Conservation (phyloP, 805 yeast genomes). For the Suhomyces faveliae region DNA sequence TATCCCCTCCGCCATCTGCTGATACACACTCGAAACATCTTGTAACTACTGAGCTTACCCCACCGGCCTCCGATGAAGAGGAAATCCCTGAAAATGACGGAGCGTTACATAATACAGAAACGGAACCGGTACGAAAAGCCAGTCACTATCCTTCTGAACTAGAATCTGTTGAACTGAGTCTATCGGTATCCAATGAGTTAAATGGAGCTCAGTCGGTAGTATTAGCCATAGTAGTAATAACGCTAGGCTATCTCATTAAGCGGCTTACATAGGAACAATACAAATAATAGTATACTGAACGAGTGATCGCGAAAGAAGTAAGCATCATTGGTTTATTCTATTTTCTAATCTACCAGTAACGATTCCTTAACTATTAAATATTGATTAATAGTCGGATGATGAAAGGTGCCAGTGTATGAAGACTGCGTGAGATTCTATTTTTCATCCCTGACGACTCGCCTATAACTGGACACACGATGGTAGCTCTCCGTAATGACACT, state of each 20-base stretch:
- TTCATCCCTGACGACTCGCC: too few relatives aligned
- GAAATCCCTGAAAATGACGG: not conserved
- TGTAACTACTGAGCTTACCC: constrained; percentile 1
- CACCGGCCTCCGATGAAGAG: constrained; percentile 6
- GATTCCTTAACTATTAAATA: too few relatives aligned
- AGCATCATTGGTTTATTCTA: too few relatives aligned
- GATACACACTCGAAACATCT: not conserved
- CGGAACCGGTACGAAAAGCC: not conserved
- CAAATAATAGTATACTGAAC: not conserved
- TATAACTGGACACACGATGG: too few relatives aligned
- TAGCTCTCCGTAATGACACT: too few relatives aligned
- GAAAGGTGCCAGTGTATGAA: too few relatives aligned
- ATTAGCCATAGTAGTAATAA: constrained; percentile 6
- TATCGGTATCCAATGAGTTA: constrained; percentile 3
- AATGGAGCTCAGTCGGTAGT: constrained; percentile 7
- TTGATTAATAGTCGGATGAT: too few relatives aligned
- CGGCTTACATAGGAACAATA: not conserved
- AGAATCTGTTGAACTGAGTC: constrained; percentile 2
- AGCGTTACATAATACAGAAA: not conserved
- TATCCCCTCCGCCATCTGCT: not conserved
- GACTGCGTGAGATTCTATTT: too few relatives aligned
- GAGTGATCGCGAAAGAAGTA: not conserved
- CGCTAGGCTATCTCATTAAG: constrained; percentile 7
- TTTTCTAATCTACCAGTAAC: too few relatives aligned
- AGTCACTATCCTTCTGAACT: not conserved